Evolutionary conservation across 257 asterid species (phyloP), one percentile per base, ranked within the genome.

Genomic region (Solanum habrochaites): DNA sequence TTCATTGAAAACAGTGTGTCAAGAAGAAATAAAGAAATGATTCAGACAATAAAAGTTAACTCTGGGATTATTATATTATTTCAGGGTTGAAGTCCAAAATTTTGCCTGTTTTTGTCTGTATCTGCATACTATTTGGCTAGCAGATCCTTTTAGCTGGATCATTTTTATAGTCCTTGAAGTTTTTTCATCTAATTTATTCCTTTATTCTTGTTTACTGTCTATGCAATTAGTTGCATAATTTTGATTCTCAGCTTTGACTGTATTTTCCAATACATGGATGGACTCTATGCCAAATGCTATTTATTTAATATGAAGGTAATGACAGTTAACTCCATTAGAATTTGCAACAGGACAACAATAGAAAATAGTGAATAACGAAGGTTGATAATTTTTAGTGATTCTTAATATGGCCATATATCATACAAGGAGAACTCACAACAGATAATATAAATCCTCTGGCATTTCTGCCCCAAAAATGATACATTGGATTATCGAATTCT

Each of bases 401-500:
- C 75, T 81, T 37, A 52, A 69, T 80, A 71, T 86, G 72, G 72
- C 40, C 29, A 77, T 64, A 43, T 31, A 25, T 13, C n/a, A 25
- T 3, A 77, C 83, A 77, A 77, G 9, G 58, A 23, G 13, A 74
- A 74, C 52, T 73, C 52, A 73, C 52, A 73, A 37, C 52, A 74
- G 82, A 23, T 74, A 74, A 74, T 8, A 81, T 7, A 81, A 47
- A 86, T 96, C 99, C 99, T 96, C 98, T 91, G 95, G 94, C 99
- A 96, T 87, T 87, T 91, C 86, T 74, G 91, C 90, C 95, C 94
- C 84, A 98, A 96, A 90, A 93, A 95, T 66, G 88, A 81, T 47
- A 69, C 15, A 60, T 94, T 85, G 86, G 83, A 90, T 70, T 92
- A 85, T 86, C 74, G 96, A 87, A 88, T n/a, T n/a, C 90, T 90